phyloP scores from a whole-genome alignment of 2,329 filamentous ascomycete species.

The Lithohypha guttulata region DNA sequence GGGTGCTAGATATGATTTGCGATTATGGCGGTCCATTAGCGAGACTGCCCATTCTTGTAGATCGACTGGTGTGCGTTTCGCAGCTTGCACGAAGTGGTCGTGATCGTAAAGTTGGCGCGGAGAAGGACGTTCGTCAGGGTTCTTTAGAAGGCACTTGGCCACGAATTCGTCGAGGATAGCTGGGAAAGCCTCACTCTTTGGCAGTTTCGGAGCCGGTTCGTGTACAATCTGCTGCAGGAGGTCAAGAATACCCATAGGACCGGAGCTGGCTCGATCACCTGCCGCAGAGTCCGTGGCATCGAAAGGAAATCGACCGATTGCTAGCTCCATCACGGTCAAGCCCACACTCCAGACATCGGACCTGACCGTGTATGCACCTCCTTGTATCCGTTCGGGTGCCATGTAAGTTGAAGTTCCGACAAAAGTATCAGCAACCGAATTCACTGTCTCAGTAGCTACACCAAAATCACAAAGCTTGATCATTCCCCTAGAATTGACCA shows the following conservation, averaged over 20 bases:
- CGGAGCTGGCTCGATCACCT: constrained; percentile 52
- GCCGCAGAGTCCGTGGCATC: constrained; percentile 70
- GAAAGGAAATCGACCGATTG: constrained; percentile 95
- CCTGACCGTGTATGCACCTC: constrained; percentile 93
- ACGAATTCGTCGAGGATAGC: constrained; percentile 93
- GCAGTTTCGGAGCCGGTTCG: constrained; percentile 83
- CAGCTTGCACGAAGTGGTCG: constrained; percentile 89
- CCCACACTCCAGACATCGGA: constrained; percentile 99
- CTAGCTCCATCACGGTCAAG: constrained; percentile 88
- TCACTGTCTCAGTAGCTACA: constrained; percentile 94
- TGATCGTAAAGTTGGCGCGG: constrained; percentile 87
- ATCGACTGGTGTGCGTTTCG: constrained; percentile 91
- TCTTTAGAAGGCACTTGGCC: constrained; percentile 86
- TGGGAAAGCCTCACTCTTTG: constrained; percentile 95
- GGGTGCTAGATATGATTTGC: constrained; percentile 83
- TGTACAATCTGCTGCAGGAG: constrained; percentile 95
- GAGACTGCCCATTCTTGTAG: constrained; percentile 86
- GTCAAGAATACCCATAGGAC: constrained; percentile 88
- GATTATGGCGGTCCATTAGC: constrained; percentile 89
- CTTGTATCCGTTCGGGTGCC: constrained; percentile 95
- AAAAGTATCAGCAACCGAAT: constrained; percentile 96
- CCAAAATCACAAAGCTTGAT: constrained; percentile 99
- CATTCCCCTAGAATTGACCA: constrained; percentile 84
- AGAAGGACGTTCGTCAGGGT: constrained; percentile 77
- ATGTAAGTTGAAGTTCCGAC: constrained; percentile 98